Base-by-base conservation (phyloP, 2,329 filamentous ascomycete genomes). In the Orbilia oligospora region DNA sequence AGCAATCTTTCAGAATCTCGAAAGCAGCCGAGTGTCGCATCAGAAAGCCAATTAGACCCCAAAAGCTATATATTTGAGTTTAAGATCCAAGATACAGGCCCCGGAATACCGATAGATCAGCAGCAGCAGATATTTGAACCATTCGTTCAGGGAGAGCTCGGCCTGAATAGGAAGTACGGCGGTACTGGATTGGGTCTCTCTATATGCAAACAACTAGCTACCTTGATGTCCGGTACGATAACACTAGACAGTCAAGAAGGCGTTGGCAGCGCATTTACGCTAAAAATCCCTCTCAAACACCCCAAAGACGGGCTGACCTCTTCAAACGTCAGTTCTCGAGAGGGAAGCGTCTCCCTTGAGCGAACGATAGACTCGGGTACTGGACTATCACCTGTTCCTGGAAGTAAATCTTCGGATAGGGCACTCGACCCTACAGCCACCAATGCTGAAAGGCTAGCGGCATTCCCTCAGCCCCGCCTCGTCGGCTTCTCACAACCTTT, bases 101-200 rank as follows among this genome's bases (percentile, higher is more conserved):
- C 93, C 0, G 94, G 94, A 30, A 97, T 97, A 70, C 90, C 93
- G 0, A 88, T 90, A 5, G 86, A 91, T 80, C 89, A 97, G 84
- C 93, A 94, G 81, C 87, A 92, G 69, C 91, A 91, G 81, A 93
- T 97, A 14, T 97, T 97, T 83, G 94, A 97, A 83, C 94, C 94
- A 0, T 97, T 97, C 82, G 92, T 97, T 0, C 94, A 97, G 84
- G 94, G 92, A 16, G 94, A 97, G 83, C 86, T 97, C 0, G 92
- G 93, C 0, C 85, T 97, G 12, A 97, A 92, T 85, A 96, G 93
- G 84, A 96, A 96, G 82, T 97, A 91, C 83, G 93, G 93, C 16
- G 94, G 94, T 18, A 97, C 94, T 0, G 94, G 94, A 3, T 86
- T 97, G 1, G 94, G 94, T 0, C 84, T 97, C 65, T 95, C 92